Evolutionary conservation across 768 basidiomycete genomes (phyloP).

Genomic region (Boletus subparvulus): DNA sequence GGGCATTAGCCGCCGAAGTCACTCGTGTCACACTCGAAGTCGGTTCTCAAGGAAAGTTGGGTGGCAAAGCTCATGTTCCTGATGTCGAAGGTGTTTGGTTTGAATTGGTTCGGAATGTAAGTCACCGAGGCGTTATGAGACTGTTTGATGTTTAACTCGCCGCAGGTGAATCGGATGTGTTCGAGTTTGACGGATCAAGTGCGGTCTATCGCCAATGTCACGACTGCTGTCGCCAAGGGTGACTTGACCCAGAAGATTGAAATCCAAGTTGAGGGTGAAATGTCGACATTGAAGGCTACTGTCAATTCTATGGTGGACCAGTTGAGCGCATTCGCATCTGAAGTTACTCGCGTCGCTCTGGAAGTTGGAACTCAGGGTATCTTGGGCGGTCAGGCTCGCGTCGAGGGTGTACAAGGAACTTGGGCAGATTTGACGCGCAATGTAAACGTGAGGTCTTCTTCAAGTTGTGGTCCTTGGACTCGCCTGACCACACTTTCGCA

Average conservation of each 20-base stretch:
- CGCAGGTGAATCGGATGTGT: slow-evolving; percentile 77
- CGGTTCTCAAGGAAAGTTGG: slow-evolving; percentile 85
- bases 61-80: slow-evolving; percentile 84
- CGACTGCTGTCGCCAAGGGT: slow-evolving; percentile 86
- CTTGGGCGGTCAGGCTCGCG: slow-evolving; percentile 86
- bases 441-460: slow-evolving; percentile 64
- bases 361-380: slow-evolving; percentile 92
- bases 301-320: slow-evolving; percentile 97
- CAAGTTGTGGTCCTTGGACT: not conserved
- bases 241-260: slow-evolving; percentile 93
- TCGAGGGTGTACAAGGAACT: slow-evolving; percentile 89
- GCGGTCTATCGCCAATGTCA: slow-evolving; percentile 80
- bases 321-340: slow-evolving; percentile 80
- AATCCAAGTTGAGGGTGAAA: slow-evolving; percentile 86
- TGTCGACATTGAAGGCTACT: slow-evolving; percentile 78
- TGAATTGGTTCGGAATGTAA: slow-evolving; percentile 73
- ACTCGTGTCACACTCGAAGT: slow-evolving; percentile 84
- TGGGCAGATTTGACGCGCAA: slow-evolving; percentile 90
- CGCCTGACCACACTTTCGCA: slow-evolving; percentile 26
- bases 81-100: slow-evolving; percentile 93
- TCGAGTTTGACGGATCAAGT: slow-evolving; percentile 78
- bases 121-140: slow-evolving; percentile 15
- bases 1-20: slow-evolving; percentile 77
- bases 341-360: slow-evolving; percentile 79
- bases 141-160: slow-evolving; percentile 9